These are phyloP conservation scores for Rhizoclosmatium globosum DNA, from an alignment of 192 early-diverging fungal genomes.

Conservation along the genomic window DNA sequence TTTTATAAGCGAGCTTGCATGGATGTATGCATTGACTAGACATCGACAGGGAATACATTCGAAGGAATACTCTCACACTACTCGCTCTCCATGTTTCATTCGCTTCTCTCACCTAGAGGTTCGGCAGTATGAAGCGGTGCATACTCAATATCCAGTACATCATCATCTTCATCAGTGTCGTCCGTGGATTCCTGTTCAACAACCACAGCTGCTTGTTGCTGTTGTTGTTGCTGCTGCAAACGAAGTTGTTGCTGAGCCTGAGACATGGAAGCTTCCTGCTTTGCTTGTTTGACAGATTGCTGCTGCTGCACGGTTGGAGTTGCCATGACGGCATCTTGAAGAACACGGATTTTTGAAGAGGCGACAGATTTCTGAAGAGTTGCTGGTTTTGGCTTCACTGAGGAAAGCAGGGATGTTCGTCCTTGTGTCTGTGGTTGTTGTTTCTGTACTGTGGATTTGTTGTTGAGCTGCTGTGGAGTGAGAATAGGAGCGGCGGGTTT, in stretches of 20 bases:
- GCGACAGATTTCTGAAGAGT: neutral
- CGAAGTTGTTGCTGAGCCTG: neutral
- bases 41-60: neutral
- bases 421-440: neutral
- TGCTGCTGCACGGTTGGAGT: neutral
- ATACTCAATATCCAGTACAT: constrained; percentile 16
- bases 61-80: neutral
- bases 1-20: neutral
- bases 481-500: neutral
- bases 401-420: neutral
- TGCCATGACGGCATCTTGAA: no score
- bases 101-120: neutral
- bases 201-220: neutral
- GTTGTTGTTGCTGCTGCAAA: neutral
- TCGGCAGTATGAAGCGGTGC: neutral
- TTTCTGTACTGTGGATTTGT: neutral
- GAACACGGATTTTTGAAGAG: neutral
- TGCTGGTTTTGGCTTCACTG: neutral
- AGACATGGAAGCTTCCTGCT: neutral
- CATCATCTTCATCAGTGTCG: neutral
- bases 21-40: neutral
- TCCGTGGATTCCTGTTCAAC: neutral
- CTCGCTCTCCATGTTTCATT: no score
- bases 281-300: neutral
- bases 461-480: neutral